These are phyloP conservation scores for Tagetes erecta DNA, from an alignment of 129 eudicot genomes.

Conservation along the genomic window DNA sequence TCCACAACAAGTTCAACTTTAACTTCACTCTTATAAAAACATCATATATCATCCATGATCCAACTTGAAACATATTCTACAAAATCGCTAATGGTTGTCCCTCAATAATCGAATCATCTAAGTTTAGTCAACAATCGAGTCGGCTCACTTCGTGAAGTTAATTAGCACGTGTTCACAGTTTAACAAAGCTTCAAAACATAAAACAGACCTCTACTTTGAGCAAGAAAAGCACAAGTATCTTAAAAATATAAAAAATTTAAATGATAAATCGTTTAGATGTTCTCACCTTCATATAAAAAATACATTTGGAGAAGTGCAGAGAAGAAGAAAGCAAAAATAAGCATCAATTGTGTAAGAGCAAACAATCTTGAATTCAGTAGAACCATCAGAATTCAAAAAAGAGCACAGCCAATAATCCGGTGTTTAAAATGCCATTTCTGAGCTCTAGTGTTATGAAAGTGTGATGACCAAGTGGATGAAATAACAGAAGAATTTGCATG, in stretches of 20 bases:
- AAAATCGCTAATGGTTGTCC: neutral
- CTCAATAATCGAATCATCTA: neutral
- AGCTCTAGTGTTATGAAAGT: too few relatives aligned
- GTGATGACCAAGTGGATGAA: too few relatives aligned
- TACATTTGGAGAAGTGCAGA: too few relatives aligned
- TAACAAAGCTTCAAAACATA: neutral
- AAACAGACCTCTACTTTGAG: neutral
- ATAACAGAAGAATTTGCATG: too few relatives aligned
- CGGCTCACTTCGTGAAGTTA: neutral
- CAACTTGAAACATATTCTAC: constrained; percentile 3
- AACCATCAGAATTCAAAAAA: too few relatives aligned
- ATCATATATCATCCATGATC: neutral
- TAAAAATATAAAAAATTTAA: neutral
- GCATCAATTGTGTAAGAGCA: too few relatives aligned
- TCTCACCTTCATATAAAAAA: too few relatives aligned
- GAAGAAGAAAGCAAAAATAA: too few relatives aligned
- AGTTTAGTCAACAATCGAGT: neutral
- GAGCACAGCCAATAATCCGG: too few relatives aligned
- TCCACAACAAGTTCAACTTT: neutral
- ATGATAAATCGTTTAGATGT: too few relatives aligned
- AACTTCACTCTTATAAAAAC: neutral
- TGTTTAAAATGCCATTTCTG: too few relatives aligned
- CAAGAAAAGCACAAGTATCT: constrained; percentile 1
- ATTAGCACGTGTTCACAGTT: neutral
- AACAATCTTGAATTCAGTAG: too few relatives aligned